These are phyloP conservation scores for Pichia sp. DNA, from an alignment of 1,139 yeast species.

Conservation along the genomic window DNA sequence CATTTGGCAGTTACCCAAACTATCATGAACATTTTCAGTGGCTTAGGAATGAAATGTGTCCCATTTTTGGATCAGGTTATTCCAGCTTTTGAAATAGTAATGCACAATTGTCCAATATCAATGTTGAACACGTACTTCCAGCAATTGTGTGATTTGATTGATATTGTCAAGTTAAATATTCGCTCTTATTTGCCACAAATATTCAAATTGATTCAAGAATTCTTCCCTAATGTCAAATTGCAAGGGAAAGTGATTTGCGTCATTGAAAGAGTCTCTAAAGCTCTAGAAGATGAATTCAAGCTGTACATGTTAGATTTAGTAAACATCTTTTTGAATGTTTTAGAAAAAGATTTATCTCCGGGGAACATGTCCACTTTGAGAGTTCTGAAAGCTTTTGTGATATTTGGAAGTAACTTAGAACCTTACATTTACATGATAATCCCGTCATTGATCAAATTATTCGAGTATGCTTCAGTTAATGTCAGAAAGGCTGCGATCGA, in stretches of 20 bases:
- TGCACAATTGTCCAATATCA: slow-evolving; percentile 77
- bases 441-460: slow-evolving; percentile 76
- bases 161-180: slow-evolving; percentile 85
- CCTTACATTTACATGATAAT: slow-evolving; percentile 82
- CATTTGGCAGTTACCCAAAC: slow-evolving; percentile 92
- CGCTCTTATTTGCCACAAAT: slow-evolving; percentile 76
- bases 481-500: slow-evolving; percentile 75
- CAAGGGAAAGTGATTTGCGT: slow-evolving; percentile 78
- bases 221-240: slow-evolving; percentile 60
- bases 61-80: slow-evolving; percentile 81
- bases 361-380: slow-evolving; percentile 65
- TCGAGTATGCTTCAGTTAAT: slow-evolving; percentile 53
- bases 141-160: slow-evolving; percentile 73
- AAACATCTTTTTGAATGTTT: slow-evolving; percentile 68
- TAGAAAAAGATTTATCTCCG: slow-evolving; percentile 71
- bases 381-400: slow-evolving; percentile 78
- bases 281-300: slow-evolving; percentile 90
- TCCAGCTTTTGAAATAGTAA: slow-evolving; percentile 81
- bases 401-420: slow-evolving; percentile 82
- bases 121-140: slow-evolving; percentile 87
- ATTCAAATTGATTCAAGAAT: slow-evolving; percentile 72
- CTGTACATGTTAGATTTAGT: slow-evolving; percentile 73
- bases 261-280: slow-evolving; percentile 78
- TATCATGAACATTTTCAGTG: slow-evolving; percentile 82
- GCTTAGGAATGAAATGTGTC: slow-evolving; percentile 83